Conservation (phyloP, 805 yeast species). For the Suhomyces vadensis region DNA sequence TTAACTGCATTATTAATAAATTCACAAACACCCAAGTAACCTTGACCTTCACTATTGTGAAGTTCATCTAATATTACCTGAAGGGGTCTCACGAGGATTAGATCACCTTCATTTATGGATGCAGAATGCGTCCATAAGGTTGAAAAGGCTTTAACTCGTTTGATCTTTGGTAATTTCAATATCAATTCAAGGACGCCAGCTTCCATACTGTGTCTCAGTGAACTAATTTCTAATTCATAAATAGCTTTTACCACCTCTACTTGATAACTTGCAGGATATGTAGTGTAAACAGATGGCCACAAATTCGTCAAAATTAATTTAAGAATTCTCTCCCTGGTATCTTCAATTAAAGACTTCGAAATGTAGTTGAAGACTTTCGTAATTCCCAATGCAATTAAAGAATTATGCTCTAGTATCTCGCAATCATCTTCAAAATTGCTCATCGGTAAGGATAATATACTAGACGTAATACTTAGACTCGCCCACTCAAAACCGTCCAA, state of each 20-base stretch:
- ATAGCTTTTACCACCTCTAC: conserved; percentile 69
- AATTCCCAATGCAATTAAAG: conserved; percentile 45
- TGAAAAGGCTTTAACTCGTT: conserved; percentile 56
- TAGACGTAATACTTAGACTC: conserved; percentile 12
- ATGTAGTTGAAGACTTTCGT: conserved; percentile 42
- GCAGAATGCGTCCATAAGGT: conserved; percentile 74
- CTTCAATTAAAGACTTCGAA: conserved; percentile 24
- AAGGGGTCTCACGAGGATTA: conserved; percentile 60
- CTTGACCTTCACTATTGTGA: conserved; percentile 42
- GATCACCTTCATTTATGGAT: conserved; percentile 48
- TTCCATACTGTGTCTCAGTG: conserved; percentile 60
- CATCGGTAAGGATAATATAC: conserved; percentile 16
- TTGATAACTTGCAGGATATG: conserved; percentile 55
- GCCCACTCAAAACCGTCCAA: conserved; percentile 8
- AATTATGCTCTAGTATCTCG: conserved; percentile 8
- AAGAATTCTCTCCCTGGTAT: conserved; percentile 39
- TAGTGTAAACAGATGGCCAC: conserved; percentile 56
- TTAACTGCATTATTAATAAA: conserved; percentile 48
- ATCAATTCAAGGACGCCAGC: conserved; percentile 67
- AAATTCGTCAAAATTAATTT: conserved; percentile 45
- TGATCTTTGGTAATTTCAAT: conserved; percentile 31
- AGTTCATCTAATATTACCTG: conserved; percentile 68
- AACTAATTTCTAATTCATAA: conserved; percentile 58
- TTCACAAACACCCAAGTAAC: conserved; percentile 43
- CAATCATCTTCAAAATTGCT: neutral